Evolutionary conservation across 2,329 filamentous ascomycete species (phyloP).

Genomic region (Fusarium luffae): DNA sequence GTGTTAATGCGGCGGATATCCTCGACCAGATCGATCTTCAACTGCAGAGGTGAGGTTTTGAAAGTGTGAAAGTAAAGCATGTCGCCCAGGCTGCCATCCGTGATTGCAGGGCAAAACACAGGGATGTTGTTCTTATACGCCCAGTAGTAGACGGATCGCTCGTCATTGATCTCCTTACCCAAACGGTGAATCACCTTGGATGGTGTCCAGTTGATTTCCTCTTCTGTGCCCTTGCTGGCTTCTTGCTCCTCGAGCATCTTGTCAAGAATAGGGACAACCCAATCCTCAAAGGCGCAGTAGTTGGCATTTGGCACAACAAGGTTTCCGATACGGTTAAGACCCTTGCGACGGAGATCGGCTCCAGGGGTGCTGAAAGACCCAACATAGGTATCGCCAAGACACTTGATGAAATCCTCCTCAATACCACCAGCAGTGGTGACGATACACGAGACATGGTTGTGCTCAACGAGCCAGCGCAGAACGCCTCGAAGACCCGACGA

Average conservation of each 20-base stretch:
- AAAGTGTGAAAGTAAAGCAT: constrained; percentile 99
- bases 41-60: constrained; percentile 82
- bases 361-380: constrained; percentile 84
- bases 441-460: constrained; percentile 90
- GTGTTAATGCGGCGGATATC: constrained; percentile 95
- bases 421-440: constrained; percentile 96
- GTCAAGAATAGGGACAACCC: constrained; percentile 95
- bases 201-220: constrained; percentile 89
- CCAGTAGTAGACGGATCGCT: constrained; percentile 95
- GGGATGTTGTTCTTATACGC: constrained; percentile 97
- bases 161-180: constrained; percentile 93
- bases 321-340: constrained; percentile 96
- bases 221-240: constrained; percentile 73
- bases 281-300: constrained; percentile 96
- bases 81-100: constrained; percentile 93
- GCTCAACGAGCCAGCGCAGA: constrained; percentile 90
- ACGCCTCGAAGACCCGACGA: constrained; percentile 94
- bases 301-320: constrained; percentile 96
- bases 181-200: constrained; percentile 90
- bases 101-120: constrained; percentile 95
- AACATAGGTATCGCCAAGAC: constrained; percentile 92
- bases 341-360: constrained; percentile 80
- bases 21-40: constrained; percentile 90
- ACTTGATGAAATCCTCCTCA: constrained; percentile 99
- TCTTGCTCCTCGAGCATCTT: constrained; percentile 95